A percentile compares a stretch with the other conserved stretches of the same genome.
Conservation (phyloP, 1,284 basidiomycete genomes). For the Cryptococcus sp. region DNA sequence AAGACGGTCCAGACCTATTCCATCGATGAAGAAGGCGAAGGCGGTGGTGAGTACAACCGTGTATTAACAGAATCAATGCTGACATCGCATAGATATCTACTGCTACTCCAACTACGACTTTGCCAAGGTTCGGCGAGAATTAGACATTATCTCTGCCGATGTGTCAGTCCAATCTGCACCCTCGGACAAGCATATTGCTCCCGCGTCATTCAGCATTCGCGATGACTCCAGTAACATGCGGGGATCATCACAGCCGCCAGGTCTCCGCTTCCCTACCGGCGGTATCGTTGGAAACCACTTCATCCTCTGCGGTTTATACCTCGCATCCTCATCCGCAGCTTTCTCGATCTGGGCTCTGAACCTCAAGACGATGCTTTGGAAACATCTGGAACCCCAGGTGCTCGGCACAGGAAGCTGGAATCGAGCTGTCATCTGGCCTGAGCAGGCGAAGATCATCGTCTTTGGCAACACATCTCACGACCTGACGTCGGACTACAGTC, state of each 20-base stretch:
- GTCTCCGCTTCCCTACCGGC: slow-evolving; percentile 89
- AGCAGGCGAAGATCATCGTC: slow-evolving; percentile 76
- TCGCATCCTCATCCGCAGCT: slow-evolving; percentile 70
- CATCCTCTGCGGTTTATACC: slow-evolving; percentile 84
- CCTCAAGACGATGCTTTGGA: slow-evolving; percentile 76
- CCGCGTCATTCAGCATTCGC: slow-evolving; percentile 66
- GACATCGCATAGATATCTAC: slow-evolving; percentile 35
- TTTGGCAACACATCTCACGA: slow-evolving; percentile 86
- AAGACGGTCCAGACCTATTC: slow-evolving; percentile 27
- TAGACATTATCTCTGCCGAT: slow-evolving; percentile 68
- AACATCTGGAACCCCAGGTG: slow-evolving; percentile 77
- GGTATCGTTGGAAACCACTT: slow-evolving; percentile 84
- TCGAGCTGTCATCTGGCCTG: slow-evolving; percentile 77
- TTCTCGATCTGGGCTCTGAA: slow-evolving; percentile 90
- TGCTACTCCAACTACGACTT: slow-evolving; percentile 63
- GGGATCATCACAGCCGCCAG: slow-evolving; percentile 75
- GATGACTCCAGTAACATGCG: slow-evolving; percentile 54
- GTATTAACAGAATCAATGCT: slow-evolving; percentile 70
- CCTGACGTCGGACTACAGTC: slow-evolving; percentile 87
- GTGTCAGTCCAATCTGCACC: slow-evolving; percentile 61
- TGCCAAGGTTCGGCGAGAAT: slow-evolving; percentile 88
- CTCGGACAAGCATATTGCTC: slow-evolving; percentile 60
- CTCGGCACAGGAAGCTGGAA: slow-evolving; percentile 83
- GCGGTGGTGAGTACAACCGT: slow-evolving; percentile 63
- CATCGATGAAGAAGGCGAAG: slow-evolving; percentile 41